Percentiles rank a stretch among this genome's conserved stretches.
These are phyloP conservation scores for Coniochaeta sp. DNA, from an alignment of 2,329 filamentous ascomycete genomes.

Conservation along the genomic window DNA sequence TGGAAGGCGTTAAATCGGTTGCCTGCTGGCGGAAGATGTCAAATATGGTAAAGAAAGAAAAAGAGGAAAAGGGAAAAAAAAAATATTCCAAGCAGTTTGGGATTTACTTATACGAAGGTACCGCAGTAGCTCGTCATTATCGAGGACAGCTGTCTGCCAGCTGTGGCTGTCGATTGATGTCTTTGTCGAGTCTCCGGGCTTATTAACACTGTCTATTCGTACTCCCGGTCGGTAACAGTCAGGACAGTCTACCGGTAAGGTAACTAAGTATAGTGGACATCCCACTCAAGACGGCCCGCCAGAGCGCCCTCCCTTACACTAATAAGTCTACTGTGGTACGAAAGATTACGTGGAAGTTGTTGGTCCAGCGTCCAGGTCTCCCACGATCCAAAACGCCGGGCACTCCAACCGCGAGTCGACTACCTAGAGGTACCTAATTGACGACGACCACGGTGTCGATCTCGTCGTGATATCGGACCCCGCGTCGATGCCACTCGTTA, in stretches of 20 bases:
- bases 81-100: slow-evolving; percentile 10
- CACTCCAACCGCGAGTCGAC: background rate
- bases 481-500: slow-evolving; percentile 4
- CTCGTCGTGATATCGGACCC: background rate
- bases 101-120: background rate
- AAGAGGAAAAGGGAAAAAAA: slow-evolving; percentile 24
- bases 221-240: too few relatives aligned
- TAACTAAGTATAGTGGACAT: background rate
- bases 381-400: background rate
- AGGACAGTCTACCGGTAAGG: too few relatives aligned
- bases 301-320: background rate
- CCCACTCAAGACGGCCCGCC: background rate
- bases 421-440: too few relatives aligned
- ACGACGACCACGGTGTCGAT: background rate
- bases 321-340: too few relatives aligned
- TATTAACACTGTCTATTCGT: too few relatives aligned
- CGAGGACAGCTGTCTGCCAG: background rate
- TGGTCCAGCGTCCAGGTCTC: background rate
- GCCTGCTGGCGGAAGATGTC: slow-evolving; percentile 28
- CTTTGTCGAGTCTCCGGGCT: too few relatives aligned
- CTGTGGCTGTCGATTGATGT: too few relatives aligned
- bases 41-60: slow-evolving; percentile 40
- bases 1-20: slow-evolving; percentile 19
- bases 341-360: background rate
- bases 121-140: background rate